phyloP scores from a whole-genome alignment of 495 filamentous ascomycete genomes.

The Neurospora tetrasperma region DNA sequence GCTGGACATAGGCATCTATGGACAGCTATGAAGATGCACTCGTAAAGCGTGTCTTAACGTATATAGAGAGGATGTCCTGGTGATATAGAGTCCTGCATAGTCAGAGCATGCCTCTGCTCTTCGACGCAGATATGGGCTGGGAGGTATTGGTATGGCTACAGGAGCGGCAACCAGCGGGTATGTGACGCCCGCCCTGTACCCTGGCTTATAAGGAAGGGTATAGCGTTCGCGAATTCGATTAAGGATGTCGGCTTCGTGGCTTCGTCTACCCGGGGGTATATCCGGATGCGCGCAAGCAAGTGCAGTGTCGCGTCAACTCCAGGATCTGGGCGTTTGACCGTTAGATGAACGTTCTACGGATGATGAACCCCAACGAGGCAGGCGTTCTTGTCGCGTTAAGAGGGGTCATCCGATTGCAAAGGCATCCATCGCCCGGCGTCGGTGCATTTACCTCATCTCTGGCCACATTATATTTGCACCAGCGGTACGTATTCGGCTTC shows the following conservation, averaged over 20 bases:
- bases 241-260: neutral
- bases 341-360: neutral
- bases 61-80: slow-evolving; percentile 23
- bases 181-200: neutral
- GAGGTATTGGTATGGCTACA: neutral
- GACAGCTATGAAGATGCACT: slow-evolving; percentile 8
- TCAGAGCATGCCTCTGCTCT: neutral
- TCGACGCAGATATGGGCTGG: neutral
- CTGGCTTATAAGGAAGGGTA: neutral
- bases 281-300: slow-evolving; percentile 9
- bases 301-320: slow-evolving; percentile 4
- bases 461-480: neutral
- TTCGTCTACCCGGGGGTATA: slow-evolving; percentile 1
- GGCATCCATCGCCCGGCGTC: neutral
- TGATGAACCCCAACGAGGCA: neutral
- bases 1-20: neutral
- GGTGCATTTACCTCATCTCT: neutral
- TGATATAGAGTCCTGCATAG: slow-evolving; percentile 16
- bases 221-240: neutral
- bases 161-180: neutral
- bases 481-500: neutral
- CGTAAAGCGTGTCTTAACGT: slow-evolving; percentile 28
- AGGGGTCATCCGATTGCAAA: neutral
- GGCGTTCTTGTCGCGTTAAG: neutral
- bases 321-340: neutral